Percentiles rank a stretch among this genome's conserved stretches.
Conservation (phyloP, 2,329 filamentous ascomycete genomes). For the Aspergillus versicolor region DNA sequence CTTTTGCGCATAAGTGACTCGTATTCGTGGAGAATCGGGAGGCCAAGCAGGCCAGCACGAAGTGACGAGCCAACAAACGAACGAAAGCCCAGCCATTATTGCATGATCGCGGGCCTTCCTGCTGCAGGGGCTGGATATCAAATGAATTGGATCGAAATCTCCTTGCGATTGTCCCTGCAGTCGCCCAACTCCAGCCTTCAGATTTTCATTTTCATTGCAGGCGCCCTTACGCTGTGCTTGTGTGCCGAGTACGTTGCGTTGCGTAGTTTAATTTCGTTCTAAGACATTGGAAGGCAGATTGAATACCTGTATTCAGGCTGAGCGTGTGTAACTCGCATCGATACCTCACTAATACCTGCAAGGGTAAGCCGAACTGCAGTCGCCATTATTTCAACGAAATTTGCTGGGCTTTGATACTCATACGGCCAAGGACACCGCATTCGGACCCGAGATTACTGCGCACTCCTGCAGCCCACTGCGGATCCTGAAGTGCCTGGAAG, state of each 20-base stretch:
- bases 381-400: not conserved
- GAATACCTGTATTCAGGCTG: not conserved
- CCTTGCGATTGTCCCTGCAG: slow-evolving; percentile 15
- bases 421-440: slow-evolving; percentile 15
- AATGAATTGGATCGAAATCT: not conserved
- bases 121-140: slow-evolving; percentile 9
- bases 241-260: slow-evolving; percentile 1
- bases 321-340: not conserved
- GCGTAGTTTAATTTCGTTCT: slow-evolving; percentile 1
- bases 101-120: slow-evolving; percentile 2
- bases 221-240: slow-evolving; percentile 13
- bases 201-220: slow-evolving; percentile 2
- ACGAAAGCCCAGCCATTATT: slow-evolving; percentile 5
- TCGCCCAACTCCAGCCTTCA: not conserved
- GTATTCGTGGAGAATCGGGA: slow-evolving; percentile 9
- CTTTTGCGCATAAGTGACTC: slow-evolving; percentile 8
- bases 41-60: not conserved
- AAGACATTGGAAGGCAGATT: not conserved
- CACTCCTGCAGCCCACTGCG: slow-evolving; percentile 20
- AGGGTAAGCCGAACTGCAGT: not conserved
- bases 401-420: not conserved
- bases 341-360: slow-evolving; percentile 2
- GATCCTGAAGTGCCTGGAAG: slow-evolving; percentile 16
- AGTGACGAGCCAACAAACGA: not conserved
- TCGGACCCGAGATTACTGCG: slow-evolving; percentile 17